Percentiles rank a stretch among this genome's conserved stretches.
These are phyloP conservation scores for Suillus luteus DNA, from an alignment of 768 basidiomycete species.

Conservation along the genomic window DNA sequence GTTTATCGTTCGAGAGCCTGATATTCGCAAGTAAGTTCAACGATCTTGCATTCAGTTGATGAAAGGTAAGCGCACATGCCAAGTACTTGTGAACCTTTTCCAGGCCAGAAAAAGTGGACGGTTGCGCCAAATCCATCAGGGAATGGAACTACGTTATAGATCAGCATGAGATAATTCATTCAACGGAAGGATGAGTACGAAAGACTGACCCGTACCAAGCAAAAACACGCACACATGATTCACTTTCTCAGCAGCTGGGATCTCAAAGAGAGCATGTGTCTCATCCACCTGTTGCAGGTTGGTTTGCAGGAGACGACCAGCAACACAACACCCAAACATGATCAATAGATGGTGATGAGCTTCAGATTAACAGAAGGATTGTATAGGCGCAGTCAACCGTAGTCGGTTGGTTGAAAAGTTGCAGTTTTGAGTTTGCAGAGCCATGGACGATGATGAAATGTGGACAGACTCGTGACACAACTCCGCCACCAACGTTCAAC, in stretches of 20 bases:
- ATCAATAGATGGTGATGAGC: neutral
- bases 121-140: constrained; percentile 84
- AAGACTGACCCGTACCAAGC: constrained; percentile 65
- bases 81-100: constrained; percentile 81
- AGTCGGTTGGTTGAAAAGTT: neutral
- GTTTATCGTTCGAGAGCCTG: constrained; percentile 89
- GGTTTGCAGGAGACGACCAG: constrained; percentile 77
- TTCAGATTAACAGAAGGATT: neutral
- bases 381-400: neutral
- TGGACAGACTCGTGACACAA: constrained; percentile 4
- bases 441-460: constrained; percentile 9
- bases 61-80: constrained; percentile 64
- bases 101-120: constrained; percentile 86
- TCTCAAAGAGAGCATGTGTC: constrained; percentile 79
- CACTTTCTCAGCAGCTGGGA: constrained; percentile 68
- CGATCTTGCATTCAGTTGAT: neutral
- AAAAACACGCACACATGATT: constrained; percentile 89
- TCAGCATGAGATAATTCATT: constrained; percentile 50
- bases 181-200: neutral
- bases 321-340: constrained; percentile 83
- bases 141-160: constrained; percentile 58
- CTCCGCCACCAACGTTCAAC: neutral
- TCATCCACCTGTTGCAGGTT: constrained; percentile 81
- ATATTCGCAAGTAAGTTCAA: neutral
- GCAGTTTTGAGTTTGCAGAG: neutral